Evolutionary conservation across 495 filamentous ascomycete species (phyloP), one percentile per base, ranked within the genome.

Genomic region (Hyaloscypha finlandica): DNA sequence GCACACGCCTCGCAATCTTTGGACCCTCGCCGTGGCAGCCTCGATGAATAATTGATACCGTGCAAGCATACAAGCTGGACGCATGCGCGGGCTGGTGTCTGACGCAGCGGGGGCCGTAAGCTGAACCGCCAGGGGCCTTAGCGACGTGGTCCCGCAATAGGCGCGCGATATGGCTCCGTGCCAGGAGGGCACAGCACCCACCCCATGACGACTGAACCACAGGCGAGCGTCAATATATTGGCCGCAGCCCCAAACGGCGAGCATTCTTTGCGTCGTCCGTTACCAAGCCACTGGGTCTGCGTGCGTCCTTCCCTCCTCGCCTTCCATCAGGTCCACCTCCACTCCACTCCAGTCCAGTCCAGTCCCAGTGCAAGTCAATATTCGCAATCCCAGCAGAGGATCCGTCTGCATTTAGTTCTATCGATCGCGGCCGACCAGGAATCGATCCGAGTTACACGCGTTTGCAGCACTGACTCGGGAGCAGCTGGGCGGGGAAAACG

Each of bases 211-310:
- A 72, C 64, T 53, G 20, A 31, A 39, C 19, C 29, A 62, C 63
- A 69, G 70, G 59, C 64, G 63, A 66, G 66, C 65, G 60, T 68
- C 53, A 67, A 69, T 72, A 72, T 69, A 69, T 71, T 69, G 70
- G 59, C 60, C 58, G 65, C 58, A 58, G 53, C 53, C 70, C 70
- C 70, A 48, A 72, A 72, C 67, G 59, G 59, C 63, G 35, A 52
- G 20, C 31, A 37, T 59, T 64, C 37, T 65, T 59, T 72, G 63
- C 66, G 60, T 63, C 63, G 30, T 65, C 63, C 65, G 70, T 62
- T 71, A 72, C 67, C 70, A 72, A 42, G 19, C 59, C 31, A 59
- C 70, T 67, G 70, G 70, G 70, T 42, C 62, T 55, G 62, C 51
- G 60, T 31, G 20, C 37, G 59, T 39, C 48, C 59, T 31, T 55